Evolutionary conservation across 768 basidiomycete genomes (phyloP).

Genomic region (Myochromella boudieri): DNA sequence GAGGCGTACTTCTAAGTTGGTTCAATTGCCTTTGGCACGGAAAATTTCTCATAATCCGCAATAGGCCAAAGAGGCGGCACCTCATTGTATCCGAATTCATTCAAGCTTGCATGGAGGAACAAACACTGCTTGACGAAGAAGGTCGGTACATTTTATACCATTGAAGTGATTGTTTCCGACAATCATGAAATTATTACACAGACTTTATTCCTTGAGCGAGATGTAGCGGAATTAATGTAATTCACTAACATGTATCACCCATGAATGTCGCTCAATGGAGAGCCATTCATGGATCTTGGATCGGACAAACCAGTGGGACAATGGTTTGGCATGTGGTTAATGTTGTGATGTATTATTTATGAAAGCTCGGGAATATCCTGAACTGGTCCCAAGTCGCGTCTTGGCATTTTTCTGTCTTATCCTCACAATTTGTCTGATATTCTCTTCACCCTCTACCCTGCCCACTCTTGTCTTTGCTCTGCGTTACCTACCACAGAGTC

Average conservation of each 20-base stretch:
- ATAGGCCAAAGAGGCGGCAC: conserved; percentile 82
- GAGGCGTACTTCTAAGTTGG: conserved; percentile 70
- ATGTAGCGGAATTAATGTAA: too few species aligned
- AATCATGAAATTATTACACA: conserved; percentile 7
- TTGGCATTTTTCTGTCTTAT: conserved; percentile 14
- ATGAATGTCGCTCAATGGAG: too few species aligned
- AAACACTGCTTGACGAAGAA: conserved; percentile 81
- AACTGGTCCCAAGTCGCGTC: conserved; percentile 7
- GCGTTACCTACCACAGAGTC: conserved; percentile 8
- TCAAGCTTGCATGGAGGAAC: conserved; percentile 77
- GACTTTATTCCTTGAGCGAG: conserved; percentile 26
- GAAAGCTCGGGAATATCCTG: conserved; percentile 4
- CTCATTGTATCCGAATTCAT: conserved; percentile 80
- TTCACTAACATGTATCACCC: too few species aligned
- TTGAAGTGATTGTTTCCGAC: neutral
- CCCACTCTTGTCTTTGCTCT: conserved; percentile 13
- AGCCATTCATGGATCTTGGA: too few species aligned
- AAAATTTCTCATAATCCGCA: too few species aligned
- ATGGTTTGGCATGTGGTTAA: too few species aligned
- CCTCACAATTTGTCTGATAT: conserved; percentile 1
- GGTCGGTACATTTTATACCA: conserved; percentile 44
- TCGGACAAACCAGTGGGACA: too few species aligned
- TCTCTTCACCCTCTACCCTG: conserved; percentile 5
- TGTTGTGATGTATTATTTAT: conserved; percentile 15
- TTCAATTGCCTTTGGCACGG: conserved; percentile 9